Evolutionary conservation across 1,284 basidiomycete species (phyloP), one percentile per base, ranked within the genome.

Genomic region (Erythrobasidium hasegawianum): DNA sequence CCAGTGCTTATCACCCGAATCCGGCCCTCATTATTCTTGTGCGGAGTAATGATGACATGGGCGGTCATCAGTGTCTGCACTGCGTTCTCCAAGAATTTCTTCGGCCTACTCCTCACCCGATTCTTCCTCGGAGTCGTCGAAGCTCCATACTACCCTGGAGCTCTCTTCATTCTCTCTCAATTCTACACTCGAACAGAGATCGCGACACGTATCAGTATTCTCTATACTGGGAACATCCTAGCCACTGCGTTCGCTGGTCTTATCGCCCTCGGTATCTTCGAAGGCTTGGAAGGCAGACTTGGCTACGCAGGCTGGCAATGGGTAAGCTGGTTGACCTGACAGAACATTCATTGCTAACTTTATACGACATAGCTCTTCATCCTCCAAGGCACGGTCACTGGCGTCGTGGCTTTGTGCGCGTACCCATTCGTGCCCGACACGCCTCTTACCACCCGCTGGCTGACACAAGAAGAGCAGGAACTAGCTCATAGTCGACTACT

Each of bases 81-180:
- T 33, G 55, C 55, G 18, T 57, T 57, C 55, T 57, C 55, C 13
- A 16, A 38, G 16, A 57, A 57, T 29, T 57, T 39, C 27, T 39
- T n/a, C 8, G 55, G 55, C 4, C 33, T 57, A 5, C 55, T 57
- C 16, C 29, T 57, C 33, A 57, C 55, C 18, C 55, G 55, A 14
- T 57, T 57, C 55, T 57, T 57, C 55, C 55, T 57, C 27, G 55
- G 55, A 26, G 55, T 57, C n/a, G 55, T 57, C n/a, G 55, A 57
- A 20, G 55, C 55, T 9, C 55, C 55, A 9, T 57, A 57, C 33
- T 57, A 57, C 39, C 55, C 55, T 5, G 55, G 55, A 3, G 55
- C 55, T 9, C 26, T 57, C 27, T 57, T 57, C 55, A 57, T 57
- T 40, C 39, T 57, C n/a, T 57, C 55, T 18, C 14, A 57, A 13